Evolutionary conservation across 805 yeast genomes (phyloP), one percentile per base, ranked within the genome.

Genomic region (Tetrapisispora fleetii): DNA sequence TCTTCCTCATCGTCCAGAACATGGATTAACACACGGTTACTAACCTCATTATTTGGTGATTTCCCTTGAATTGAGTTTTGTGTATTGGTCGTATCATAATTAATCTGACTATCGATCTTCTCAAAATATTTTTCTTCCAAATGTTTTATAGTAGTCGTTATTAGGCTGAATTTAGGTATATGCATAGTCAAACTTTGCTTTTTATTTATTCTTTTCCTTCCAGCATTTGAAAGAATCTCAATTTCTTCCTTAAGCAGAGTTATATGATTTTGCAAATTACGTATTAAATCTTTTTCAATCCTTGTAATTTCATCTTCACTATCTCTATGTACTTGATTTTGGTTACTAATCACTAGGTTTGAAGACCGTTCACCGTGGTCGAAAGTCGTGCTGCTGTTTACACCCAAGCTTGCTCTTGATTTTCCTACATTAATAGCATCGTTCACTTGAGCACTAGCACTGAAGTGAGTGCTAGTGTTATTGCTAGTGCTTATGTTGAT

Each of bases 171-270:
- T 14, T 52, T 50, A 3, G 67, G 65, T 8, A 65, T 53, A 13
- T 53, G 52, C 18, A 54, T 4, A 7, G 24, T 27, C 16, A 40
- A 27, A 40, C 35, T 27, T 17, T 40, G 35, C 22, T 27, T 60
- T 53, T 72, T 76, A 49, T 73, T 76, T 3, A 75, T 72, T 37
- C 72, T 52, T 4, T 76, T 70, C 0, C 76, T 72, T 0, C 76
- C 70, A 50, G 71, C 72, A 41, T 28, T 30, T 14, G 27, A 32
- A 10, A 41, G 18, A 4, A 41, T 32, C n/a, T 41, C 44, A 13
- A 41, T 41, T 19, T 41, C 37, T 28, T 41, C 36, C 19, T 41
- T 28, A 13, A 41, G 19, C 18, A 41, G 19, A 16, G 27, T 21
- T n/a, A 33, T 4, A 30, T 39, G 43, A 14, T 40, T 40, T 40